Percentiles rank a stretch among this genome's conserved stretches.
Evolutionary conservation across 2,329 filamentous ascomycete species (phyloP).

Genomic region (Lachnellula cervina): DNA sequence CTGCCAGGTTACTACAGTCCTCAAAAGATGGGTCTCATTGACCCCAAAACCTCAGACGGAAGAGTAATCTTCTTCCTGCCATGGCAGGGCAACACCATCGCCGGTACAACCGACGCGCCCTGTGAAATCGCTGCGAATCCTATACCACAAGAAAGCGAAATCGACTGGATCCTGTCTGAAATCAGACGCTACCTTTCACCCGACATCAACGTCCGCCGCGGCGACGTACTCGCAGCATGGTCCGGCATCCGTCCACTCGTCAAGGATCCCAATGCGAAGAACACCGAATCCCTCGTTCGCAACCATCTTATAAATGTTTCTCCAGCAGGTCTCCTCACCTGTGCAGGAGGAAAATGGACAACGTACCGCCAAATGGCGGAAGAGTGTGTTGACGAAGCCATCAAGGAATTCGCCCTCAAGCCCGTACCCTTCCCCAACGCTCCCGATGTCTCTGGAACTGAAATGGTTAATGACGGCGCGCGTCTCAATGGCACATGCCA

Average conservation of each 20-base stretch:
- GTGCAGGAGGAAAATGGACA: conserved; percentile 88
- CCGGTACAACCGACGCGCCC: conserved; percentile 79
- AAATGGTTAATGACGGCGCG: conserved; percentile 65
- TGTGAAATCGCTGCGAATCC: conserved; percentile 69
- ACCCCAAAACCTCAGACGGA: conserved; percentile 80
- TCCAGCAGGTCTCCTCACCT: conserved; percentile 74
- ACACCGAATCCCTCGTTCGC: conserved; percentile 81
- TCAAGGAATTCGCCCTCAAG: conserved; percentile 61
- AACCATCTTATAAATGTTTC: conserved; percentile 81
- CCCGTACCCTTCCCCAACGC: conserved; percentile 53
- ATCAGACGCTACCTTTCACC: conserved; percentile 77
- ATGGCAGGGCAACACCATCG: conserved; percentile 90
- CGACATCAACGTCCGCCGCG: conserved; percentile 78
- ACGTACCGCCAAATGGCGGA: conserved; percentile 92
- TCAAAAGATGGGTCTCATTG: conserved; percentile 80
- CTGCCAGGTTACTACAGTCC: conserved; percentile 84
- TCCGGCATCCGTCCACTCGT: conserved; percentile 83
- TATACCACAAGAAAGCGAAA: conserved; percentile 74
- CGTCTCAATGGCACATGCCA: conserved; percentile 70
- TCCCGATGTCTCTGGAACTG: conserved; percentile 64
- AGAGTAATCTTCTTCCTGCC: conserved; percentile 90
- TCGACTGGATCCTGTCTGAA: conserved; percentile 82
- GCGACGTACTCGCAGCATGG: conserved; percentile 87
- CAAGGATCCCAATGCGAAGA: conserved; percentile 78
- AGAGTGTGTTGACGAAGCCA: conserved; percentile 77